Conservation (phyloP, 768 basidiomycete genomes). For the Galerina sulciceps region DNA sequence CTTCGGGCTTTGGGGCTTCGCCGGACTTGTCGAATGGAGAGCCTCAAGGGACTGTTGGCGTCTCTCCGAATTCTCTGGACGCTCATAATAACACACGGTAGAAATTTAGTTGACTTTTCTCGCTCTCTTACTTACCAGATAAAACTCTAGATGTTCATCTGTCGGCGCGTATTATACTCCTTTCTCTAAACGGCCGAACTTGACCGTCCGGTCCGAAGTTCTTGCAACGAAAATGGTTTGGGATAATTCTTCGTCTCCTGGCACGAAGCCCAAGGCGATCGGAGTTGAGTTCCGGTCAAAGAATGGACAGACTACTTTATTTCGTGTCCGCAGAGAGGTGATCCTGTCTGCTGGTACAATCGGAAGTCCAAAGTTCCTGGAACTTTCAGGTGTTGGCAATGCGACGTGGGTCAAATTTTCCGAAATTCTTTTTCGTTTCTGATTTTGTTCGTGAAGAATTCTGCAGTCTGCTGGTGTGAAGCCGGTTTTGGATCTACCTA, state of each 20-base stretch:
- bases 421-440: neutral
- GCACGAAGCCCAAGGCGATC: neutral
- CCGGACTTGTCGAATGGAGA: slow-evolving; percentile 30
- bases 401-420: slow-evolving; percentile 24
- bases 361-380: slow-evolving; percentile 35
- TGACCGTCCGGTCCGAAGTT: slow-evolving; percentile 57
- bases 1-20: slow-evolving; percentile 29
- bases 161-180: slow-evolving; percentile 36
- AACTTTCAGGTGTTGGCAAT: slow-evolving; percentile 37
- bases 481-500: slow-evolving; percentile 46
- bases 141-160: slow-evolving; percentile 26
- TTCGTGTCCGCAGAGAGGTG: slow-evolving; percentile 47
- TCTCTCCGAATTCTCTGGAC: slow-evolving; percentile 34
- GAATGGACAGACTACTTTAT: slow-evolving; percentile 14
- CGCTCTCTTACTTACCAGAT: neutral
- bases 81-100: slow-evolving; percentile 35
- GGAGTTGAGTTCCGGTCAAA: slow-evolving; percentile 10
- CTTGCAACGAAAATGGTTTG: slow-evolving; percentile 58
- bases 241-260: slow-evolving; percentile 22
- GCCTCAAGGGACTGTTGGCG: slow-evolving; percentile 29
- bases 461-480: slow-evolving; percentile 46
- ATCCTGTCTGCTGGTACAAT: slow-evolving; percentile 54
- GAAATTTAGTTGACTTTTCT: neutral
- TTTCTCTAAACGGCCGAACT: slow-evolving; percentile 41
- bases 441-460: slow-evolving; percentile 27